Conservation (phyloP, 176 grass and related monocot genomes). For the Lolium rigidum region DNA sequence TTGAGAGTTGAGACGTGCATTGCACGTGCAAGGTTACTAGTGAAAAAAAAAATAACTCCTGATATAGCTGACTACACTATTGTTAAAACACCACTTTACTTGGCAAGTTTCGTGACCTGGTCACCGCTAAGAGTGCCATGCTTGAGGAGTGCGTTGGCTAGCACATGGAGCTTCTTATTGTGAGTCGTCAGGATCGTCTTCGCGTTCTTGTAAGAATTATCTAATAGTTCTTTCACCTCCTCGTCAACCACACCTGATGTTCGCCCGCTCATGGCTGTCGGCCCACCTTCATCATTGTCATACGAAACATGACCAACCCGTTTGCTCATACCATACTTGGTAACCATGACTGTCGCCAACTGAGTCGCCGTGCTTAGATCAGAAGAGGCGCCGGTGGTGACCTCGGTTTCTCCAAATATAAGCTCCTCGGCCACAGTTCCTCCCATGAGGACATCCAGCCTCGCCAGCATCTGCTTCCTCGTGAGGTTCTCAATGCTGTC, state of each 20-base stretch:
- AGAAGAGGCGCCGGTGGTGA: slow-evolving; percentile 56
- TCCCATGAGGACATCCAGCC: slow-evolving; percentile 67
- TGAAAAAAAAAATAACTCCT: too few relatives aligned
- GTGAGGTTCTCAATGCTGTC: neutral
- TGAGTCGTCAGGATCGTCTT: slow-evolving; percentile 66
- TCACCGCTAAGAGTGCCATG: slow-evolving; percentile 67
- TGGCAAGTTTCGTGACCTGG: slow-evolving; percentile 31
- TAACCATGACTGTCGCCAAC: slow-evolving; percentile 68
- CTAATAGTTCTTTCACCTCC: slow-evolving; percentile 75
- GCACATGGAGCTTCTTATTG: slow-evolving; percentile 65
- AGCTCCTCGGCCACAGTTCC: slow-evolving; percentile 71
- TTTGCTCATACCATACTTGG: slow-evolving; percentile 70
- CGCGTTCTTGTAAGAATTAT: slow-evolving; percentile 79
- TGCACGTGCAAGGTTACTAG: too few relatives aligned
- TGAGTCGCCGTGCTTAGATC: slow-evolving; percentile 55
- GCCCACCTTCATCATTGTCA: neutral
- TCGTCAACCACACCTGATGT: slow-evolving; percentile 65
- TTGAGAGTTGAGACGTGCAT: too few relatives aligned
- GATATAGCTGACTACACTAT: too few relatives aligned
- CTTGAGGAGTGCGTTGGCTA: slow-evolving; percentile 75
- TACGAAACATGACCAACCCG: neutral
- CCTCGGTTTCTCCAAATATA: slow-evolving; percentile 64
- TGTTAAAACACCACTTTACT: too few relatives aligned
- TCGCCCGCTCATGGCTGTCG: slow-evolving; percentile 51
- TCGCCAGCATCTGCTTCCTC: slow-evolving; percentile 58